These are phyloP conservation scores for Sugiyamaella neomexicana DNA, from an alignment of 1,139 yeast genomes.

Conservation along the genomic window DNA sequence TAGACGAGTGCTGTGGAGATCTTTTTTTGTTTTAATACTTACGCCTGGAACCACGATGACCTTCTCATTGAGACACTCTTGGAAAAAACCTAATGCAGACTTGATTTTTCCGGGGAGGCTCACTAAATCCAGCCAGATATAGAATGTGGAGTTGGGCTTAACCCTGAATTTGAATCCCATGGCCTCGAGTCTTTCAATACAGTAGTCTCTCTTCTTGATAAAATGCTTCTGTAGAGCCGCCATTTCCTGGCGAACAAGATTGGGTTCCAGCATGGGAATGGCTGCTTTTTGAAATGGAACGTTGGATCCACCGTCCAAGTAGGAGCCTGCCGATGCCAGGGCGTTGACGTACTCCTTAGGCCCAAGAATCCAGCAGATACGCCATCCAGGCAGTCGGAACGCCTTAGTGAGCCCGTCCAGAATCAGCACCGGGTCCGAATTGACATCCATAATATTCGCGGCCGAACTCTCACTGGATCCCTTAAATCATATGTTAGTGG, in stretches of 20 bases:
- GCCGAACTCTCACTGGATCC: conserved; percentile 62
- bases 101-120: conserved; percentile 61
- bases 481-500: background rate
- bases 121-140: conserved; percentile 61
- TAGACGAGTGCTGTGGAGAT: too few species aligned
- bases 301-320: conserved; percentile 65
- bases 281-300: conserved; percentile 68
- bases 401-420: conserved; percentile 67
- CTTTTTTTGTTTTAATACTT: too few species aligned
- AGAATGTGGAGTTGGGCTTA: conserved; percentile 63
- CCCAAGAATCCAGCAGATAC: conserved; percentile 68
- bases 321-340: conserved; percentile 63
- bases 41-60: conserved; percentile 65
- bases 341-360: conserved; percentile 64
- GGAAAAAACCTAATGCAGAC: conserved; percentile 66
- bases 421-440: conserved; percentile 61
- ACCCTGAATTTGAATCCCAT: conserved; percentile 60
- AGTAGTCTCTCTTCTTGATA: conserved; percentile 61
- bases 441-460: conserved; percentile 56
- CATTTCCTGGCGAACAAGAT: conserved; percentile 55
- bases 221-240: conserved; percentile 62
- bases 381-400: conserved; percentile 68
- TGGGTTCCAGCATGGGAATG: conserved; percentile 56
- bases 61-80: conserved; percentile 63
- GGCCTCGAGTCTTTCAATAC: conserved; percentile 50